Conservation (phyloP, 371 early-diverging fungal genomes). For the Mucor mucedo region DNA sequence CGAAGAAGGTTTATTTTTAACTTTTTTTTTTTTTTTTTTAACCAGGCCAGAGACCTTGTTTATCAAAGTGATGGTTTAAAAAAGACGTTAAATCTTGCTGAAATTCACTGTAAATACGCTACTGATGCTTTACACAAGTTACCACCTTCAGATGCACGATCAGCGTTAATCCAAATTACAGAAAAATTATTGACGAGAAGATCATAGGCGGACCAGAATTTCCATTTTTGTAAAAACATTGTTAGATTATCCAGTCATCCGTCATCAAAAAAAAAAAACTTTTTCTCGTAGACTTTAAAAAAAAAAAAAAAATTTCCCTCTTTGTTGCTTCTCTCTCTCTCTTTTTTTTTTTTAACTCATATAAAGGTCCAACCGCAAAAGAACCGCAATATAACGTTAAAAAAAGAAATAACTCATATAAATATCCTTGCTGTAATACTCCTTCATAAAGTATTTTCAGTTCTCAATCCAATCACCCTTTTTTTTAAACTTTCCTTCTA, state of each 20-base stretch:
- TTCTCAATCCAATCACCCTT: slow-evolving; percentile 26
- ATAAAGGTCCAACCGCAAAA: slow-evolving; percentile 23
- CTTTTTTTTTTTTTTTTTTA: not conserved
- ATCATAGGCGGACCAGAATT: slow-evolving; percentile 7
- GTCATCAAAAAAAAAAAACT: slow-evolving; percentile 6
- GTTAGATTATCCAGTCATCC: not conserved
- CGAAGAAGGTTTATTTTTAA: slow-evolving; percentile 15
- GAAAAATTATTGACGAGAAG: slow-evolving; percentile 57
- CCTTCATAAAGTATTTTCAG: slow-evolving; percentile 36
- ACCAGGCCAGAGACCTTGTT: slow-evolving; percentile 69
- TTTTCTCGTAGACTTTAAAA: slow-evolving; percentile 2
- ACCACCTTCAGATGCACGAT: slow-evolving; percentile 71
- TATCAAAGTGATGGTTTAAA: slow-evolving; percentile 73
- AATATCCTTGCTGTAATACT: slow-evolving; percentile 26
- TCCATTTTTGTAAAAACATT: not conserved
- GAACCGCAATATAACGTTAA: slow-evolving; percentile 14
- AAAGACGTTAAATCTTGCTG: slow-evolving; percentile 65
- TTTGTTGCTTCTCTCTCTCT: slow-evolving; percentile 2
- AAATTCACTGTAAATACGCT: slow-evolving; percentile 64
- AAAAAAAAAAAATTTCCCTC: not conserved
- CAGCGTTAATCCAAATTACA: slow-evolving; percentile 69
- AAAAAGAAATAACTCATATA: slow-evolving; percentile 10
- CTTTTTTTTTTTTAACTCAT: not conserved
- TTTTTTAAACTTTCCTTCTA: slow-evolving; percentile 27
- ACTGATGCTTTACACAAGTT: slow-evolving; percentile 60